Evolutionary conservation across 2,329 filamentous ascomycete genomes (phyloP).

Genomic region (Teratosphaeria viscida): DNA sequence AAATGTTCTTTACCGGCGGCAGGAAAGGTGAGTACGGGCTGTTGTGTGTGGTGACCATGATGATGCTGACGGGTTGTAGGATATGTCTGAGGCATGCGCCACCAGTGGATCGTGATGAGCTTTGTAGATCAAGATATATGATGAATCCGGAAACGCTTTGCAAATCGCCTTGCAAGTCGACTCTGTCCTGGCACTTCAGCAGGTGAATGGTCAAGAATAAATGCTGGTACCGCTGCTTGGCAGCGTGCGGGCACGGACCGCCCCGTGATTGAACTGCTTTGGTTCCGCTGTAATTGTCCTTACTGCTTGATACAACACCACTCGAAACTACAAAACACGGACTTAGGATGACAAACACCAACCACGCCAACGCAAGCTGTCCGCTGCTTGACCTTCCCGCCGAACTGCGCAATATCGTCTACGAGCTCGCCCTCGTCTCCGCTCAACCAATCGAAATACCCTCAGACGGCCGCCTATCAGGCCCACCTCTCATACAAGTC

Average conservation of each 20-base stretch:
- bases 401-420: constrained; percentile 36
- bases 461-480: neutral
- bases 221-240: neutral
- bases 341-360: neutral
- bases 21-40: constrained; percentile 44
- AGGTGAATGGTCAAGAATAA: neutral
- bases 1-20: constrained; percentile 96
- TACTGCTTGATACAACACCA: neutral
- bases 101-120: neutral
- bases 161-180: neutral
- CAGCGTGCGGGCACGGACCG: neutral
- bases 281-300: neutral
- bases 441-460: neutral
- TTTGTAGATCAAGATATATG: neutral
- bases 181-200: neutral
- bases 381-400: constrained; percentile 10
- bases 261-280: neutral
- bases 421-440: constrained; percentile 26
- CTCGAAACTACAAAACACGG: neutral
- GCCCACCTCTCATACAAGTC: neutral
- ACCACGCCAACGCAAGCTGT: neutral
- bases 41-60: neutral
- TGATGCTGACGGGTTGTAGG: neutral
- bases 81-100: neutral
- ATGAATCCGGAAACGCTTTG: neutral